Evolutionary conservation across 2,329 filamentous ascomycete species (phyloP).

Genomic region (Dactylellina drechsleri): DNA sequence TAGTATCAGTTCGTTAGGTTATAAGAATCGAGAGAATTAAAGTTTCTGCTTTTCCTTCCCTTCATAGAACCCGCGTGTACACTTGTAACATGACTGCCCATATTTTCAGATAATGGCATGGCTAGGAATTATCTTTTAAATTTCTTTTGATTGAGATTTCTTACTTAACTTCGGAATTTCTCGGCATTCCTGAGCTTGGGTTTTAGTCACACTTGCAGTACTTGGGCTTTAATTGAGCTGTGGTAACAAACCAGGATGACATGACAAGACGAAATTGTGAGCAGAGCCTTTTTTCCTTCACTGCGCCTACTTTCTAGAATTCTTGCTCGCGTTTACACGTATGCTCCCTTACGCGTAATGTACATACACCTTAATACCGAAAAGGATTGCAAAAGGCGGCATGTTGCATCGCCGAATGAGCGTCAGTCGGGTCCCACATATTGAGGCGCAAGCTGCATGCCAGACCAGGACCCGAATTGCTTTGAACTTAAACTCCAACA

Average conservation of each 20-base stretch:
- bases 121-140: neutral
- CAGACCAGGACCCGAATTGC: neutral
- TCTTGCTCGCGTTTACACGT: neutral
- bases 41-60: too few species aligned
- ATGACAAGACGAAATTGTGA: neutral
- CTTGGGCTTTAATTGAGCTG: neutral
- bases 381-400: neutral
- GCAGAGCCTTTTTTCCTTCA: neutral
- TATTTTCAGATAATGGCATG: neutral
- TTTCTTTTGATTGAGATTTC: too few species aligned
- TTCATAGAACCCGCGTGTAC: too few species aligned
- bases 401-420: neutral
- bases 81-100: neutral
- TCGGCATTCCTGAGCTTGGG: too few species aligned
- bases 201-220: too few species aligned
- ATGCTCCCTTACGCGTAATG: neutral
- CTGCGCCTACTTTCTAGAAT: neutral
- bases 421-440: too few species aligned
- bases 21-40: too few species aligned
- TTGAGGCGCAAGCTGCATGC: neutral
- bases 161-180: too few species aligned
- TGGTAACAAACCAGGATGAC: constrained; percentile 3
- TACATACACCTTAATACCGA: neutral
- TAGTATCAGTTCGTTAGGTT: too few species aligned
- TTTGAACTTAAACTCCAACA: too few species aligned